phyloP scores from a whole-genome alignment of 192 early-diverging fungal genomes.

The Linnemannia schmuckeri region DNA sequence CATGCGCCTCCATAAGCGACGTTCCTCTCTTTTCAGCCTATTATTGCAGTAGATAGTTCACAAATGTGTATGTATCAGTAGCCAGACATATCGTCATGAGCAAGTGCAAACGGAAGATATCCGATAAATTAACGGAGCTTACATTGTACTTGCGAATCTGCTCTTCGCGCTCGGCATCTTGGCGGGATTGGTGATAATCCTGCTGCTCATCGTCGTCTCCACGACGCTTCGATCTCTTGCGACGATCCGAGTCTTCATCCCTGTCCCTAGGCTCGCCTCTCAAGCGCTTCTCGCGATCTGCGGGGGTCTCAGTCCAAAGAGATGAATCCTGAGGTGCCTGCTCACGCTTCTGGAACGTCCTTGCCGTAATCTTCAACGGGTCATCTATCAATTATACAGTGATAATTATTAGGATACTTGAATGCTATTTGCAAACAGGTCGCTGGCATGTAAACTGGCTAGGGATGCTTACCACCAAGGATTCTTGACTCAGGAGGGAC shows the following conservation, averaged over 20 bases:
- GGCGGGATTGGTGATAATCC: background rate
- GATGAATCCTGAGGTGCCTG: slow-evolving; percentile 60
- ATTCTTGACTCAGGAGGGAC: slow-evolving; percentile 67
- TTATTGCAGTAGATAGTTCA: background rate
- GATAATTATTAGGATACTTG: background rate
- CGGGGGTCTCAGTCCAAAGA: slow-evolving; percentile 71
- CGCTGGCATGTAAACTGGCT: background rate
- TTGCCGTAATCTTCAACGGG: slow-evolving; percentile 50
- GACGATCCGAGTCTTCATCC: slow-evolving; percentile 11
- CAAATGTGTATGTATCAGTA: background rate
- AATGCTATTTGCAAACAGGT: too few relatives aligned
- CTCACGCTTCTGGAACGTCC: slow-evolving; percentile 62
- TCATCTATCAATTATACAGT: slow-evolving; percentile 22
- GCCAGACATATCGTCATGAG: background rate
- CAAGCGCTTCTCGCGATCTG: slow-evolving; percentile 59
- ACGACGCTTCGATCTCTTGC: slow-evolving; percentile 33
- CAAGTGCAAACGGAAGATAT: background rate
- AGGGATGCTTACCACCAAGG: slow-evolving; percentile 30
- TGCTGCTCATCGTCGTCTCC: slow-evolving; percentile 31
- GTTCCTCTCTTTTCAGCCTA: slow-evolving; percentile 59
- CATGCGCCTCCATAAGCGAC: slow-evolving; percentile 62
- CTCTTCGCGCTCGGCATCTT: slow-evolving; percentile 44
- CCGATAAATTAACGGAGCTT: background rate
- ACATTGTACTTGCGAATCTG: slow-evolving; percentile 49
- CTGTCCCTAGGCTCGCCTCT: slow-evolving; percentile 41